A percentile compares a stretch with the other conserved stretches of the same genome.
phyloP scores from a whole-genome alignment of 768 basidiomycete genomes.

The Calocybe gangraenosa region DNA sequence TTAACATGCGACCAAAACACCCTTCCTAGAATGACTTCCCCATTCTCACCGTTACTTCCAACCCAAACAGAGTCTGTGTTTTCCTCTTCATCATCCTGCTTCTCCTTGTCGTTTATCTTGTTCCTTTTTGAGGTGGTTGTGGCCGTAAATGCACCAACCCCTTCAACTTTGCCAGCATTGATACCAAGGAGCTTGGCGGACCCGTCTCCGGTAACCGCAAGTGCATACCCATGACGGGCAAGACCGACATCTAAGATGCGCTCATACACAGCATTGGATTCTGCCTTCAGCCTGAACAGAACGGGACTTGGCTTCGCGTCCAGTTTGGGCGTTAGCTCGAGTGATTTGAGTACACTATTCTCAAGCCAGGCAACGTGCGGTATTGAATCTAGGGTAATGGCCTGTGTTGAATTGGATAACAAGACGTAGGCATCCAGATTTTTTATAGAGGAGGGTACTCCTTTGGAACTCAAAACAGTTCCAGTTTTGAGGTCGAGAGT shows the following conservation, averaged over 20 bases:
- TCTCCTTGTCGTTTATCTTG: not conserved
- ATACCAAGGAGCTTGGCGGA: conserved; percentile 52
- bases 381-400: conserved; percentile 6
- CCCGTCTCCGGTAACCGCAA: conserved; percentile 56
- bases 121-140: conserved; percentile 33
- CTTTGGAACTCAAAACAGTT: conserved; percentile 38
- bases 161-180: conserved; percentile 35
- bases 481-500: conserved; percentile 55
- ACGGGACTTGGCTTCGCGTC: conserved; percentile 40
- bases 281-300: conserved; percentile 13
- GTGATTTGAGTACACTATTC: conserved; percentile 41
- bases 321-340: conserved; percentile 49
- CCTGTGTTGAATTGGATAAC: conserved; percentile 14
- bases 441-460: conserved; percentile 49
- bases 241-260: conserved; percentile 62
- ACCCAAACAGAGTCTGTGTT: not conserved
- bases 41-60: not conserved
- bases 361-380: conserved; percentile 54
- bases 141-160: conserved; percentile 52
- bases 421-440: conserved; percentile 29
- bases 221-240: conserved; percentile 48
- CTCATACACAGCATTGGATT: conserved; percentile 32
- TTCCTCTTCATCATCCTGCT: not conserved
- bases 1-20: not conserved
- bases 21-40: not conserved